Evolutionary conservation across 495 filamentous ascomycete genomes (phyloP).

Genomic region (Pseudoneurospora amorphoporcata): DNA sequence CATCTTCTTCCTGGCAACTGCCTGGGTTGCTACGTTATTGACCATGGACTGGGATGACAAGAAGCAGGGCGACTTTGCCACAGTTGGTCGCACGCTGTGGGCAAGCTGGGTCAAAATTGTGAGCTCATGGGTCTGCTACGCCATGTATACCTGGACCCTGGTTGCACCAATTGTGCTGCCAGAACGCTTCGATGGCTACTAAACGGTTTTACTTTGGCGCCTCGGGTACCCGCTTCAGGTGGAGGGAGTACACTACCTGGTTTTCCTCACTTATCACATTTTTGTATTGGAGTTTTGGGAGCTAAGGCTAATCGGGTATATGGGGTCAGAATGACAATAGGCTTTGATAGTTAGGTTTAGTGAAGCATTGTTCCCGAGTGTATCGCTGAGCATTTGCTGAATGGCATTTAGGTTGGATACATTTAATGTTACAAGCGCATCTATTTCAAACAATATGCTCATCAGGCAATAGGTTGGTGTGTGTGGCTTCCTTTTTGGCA

Average conservation of each 20-base stretch:
- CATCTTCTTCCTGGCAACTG: constrained; percentile 93
- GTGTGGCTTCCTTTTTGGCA: background rate
- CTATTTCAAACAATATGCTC: background rate
- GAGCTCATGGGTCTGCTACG: constrained; percentile 94
- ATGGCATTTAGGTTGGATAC: background rate
- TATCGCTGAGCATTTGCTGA: background rate
- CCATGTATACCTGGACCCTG: constrained; percentile 86
- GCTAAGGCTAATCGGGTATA: background rate
- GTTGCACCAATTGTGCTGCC: constrained; percentile 78
- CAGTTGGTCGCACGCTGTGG: constrained; percentile 91
- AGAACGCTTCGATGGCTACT: constrained; percentile 62
- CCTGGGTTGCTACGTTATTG: constrained; percentile 88
- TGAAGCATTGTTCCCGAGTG: background rate
- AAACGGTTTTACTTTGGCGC: background rate
- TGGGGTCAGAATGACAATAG: background rate
- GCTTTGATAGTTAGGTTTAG: background rate
- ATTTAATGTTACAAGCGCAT: background rate
- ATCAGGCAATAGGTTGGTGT: background rate
- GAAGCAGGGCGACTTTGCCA: constrained; percentile 62
- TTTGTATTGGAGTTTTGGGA: background rate
- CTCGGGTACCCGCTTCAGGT: background rate
- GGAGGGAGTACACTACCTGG: background rate
- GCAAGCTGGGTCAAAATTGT: constrained; percentile 99
- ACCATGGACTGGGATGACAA: constrained; percentile 69
- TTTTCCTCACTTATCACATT: background rate